These are phyloP conservation scores for Exserohilum rostratum DNA, from an alignment of 2,329 filamentous ascomycete species.

Conservation along the genomic window DNA sequence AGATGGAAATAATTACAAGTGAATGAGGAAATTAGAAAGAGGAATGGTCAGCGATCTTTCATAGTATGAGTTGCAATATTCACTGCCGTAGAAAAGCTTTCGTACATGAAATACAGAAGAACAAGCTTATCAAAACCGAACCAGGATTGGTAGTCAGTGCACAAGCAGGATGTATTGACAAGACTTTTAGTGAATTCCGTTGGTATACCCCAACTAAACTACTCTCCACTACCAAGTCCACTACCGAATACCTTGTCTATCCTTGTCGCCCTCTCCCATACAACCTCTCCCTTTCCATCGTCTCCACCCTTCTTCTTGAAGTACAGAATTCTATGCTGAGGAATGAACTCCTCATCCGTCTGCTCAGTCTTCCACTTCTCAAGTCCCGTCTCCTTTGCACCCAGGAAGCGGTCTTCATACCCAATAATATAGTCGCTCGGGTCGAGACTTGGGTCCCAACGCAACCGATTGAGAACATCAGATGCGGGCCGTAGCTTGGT, in stretches of 20 bases:
- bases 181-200: too few relatives aligned
- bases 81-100: too few relatives aligned
- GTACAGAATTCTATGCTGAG: constrained; percentile 60
- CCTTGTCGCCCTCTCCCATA: constrained; percentile 59
- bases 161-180: background rate
- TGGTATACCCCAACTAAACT: too few relatives aligned
- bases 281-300: constrained; percentile 38
- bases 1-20: too few relatives aligned
- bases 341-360: constrained; percentile 64
- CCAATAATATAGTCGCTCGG: constrained; percentile 57
- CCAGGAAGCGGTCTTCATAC: constrained; percentile 61
- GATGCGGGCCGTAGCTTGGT: constrained; percentile 45
- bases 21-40: too few relatives aligned
- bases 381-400: constrained; percentile 55
- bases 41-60: background rate
- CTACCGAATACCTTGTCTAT: constrained; percentile 57
- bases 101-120: too few relatives aligned
- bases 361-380: constrained; percentile 60
- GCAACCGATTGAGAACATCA: constrained; percentile 57
- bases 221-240: constrained; percentile 33
- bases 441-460: constrained; percentile 57
- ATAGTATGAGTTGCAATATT: too few relatives aligned
- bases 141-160: too few relatives aligned
- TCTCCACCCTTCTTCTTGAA: constrained; percentile 51
- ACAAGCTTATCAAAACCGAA: too few relatives aligned